A percentile compares a stretch with the other conserved stretches of the same genome.
Conservation (phyloP, 2,329 filamentous ascomycete genomes). For the Pseudogymnoascus sp. region DNA sequence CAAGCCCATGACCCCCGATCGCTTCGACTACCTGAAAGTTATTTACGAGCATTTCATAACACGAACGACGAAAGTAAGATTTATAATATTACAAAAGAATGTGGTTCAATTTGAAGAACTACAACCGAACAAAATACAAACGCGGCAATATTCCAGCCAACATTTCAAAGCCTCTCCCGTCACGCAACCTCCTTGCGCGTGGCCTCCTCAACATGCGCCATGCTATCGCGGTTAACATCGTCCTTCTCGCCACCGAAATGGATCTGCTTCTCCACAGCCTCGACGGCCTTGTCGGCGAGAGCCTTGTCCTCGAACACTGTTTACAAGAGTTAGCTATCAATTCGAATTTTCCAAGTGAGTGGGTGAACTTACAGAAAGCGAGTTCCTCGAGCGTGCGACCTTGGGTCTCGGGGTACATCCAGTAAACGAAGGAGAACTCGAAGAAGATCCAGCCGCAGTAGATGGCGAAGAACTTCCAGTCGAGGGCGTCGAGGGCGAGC, state of each 20-base stretch:
- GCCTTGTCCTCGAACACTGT: constrained; percentile 32
- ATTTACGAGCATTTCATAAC: not conserved
- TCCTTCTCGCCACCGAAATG: constrained; percentile 18
- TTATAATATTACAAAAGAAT: not conserved
- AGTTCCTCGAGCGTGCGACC: constrained; percentile 37
- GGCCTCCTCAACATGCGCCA: not conserved
- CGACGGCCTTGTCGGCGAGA: constrained; percentile 28
- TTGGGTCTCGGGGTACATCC: constrained; percentile 38
- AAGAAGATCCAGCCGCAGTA: constrained; percentile 35
- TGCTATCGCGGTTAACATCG: not conserved
- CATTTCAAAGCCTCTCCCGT: not conserved
- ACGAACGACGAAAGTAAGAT: not conserved
- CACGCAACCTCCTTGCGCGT: not conserved
- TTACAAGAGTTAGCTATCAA: not conserved
- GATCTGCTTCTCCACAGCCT: constrained; percentile 31
- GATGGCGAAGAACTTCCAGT: constrained; percentile 36
- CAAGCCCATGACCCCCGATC: not conserved
- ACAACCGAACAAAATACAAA: not conserved
- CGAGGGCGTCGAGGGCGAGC: constrained; percentile 32
- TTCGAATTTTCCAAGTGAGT: not conserved
- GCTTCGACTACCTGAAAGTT: not conserved
- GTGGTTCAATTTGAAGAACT: constrained; percentile 5
- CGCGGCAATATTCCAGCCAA: not conserved
- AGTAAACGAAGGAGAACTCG: constrained; percentile 35
- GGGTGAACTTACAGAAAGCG: constrained; percentile 33